These are phyloP conservation scores for Psidium friedrichsthalianum DNA, from an alignment of 345 rosid genomes.

Conservation along the genomic window DNA sequence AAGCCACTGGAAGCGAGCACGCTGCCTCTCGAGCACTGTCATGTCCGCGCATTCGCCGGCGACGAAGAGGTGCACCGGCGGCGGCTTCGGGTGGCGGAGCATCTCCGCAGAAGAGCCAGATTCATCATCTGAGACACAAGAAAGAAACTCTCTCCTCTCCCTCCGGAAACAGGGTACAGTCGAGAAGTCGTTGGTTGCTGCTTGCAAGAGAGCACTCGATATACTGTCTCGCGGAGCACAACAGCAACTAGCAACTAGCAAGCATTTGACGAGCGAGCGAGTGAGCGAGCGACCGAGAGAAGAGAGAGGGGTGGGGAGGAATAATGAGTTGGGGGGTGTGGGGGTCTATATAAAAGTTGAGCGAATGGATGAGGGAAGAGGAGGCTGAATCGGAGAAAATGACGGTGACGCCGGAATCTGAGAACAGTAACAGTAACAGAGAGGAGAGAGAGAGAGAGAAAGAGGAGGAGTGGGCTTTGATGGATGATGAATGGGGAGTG, in stretches of 20 bases:
- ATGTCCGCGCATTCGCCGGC: constrained; percentile 18
- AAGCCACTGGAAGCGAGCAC: constrained; percentile 23
- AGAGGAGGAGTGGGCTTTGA: accelerated
- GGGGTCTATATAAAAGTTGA: background rate
- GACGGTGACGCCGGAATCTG: background rate
- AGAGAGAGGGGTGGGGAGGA: background rate
- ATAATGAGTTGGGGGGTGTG: background rate
- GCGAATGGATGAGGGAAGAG: background rate
- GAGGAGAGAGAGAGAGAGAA: background rate
- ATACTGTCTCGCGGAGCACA: background rate
- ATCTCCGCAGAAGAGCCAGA: background rate
- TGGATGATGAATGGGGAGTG: background rate
- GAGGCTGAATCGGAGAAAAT: background rate
- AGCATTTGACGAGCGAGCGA: background rate
- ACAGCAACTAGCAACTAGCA: background rate
- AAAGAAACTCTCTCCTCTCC: background rate
- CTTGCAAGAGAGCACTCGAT: background rate
- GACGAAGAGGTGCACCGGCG: background rate
- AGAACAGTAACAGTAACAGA: background rate
- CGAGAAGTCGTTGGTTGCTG: background rate
- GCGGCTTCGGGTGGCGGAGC: background rate
- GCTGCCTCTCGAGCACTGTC: constrained; percentile 56
- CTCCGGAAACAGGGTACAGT: background rate
- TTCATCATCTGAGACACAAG: background rate
- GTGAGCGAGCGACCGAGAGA: background rate